A percentile compares a stretch with the other conserved stretches of the same genome.
These are phyloP conservation scores for Capillidium heterosporum DNA, from an alignment of 371 early-diverging fungal species.

Conservation along the genomic window DNA sequence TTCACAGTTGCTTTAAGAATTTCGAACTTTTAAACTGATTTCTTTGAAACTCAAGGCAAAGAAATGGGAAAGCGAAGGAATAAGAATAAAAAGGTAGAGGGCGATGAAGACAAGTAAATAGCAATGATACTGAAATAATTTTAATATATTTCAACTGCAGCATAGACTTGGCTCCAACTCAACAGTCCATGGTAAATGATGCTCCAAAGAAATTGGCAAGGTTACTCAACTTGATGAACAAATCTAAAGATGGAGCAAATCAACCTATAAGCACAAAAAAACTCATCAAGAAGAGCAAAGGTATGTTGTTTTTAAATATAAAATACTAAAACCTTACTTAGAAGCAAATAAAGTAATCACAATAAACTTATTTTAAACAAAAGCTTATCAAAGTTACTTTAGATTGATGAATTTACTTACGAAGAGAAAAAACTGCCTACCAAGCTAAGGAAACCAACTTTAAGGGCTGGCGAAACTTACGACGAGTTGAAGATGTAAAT, in stretches of 20 bases:
- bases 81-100: too few relatives aligned
- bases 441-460: background rate
- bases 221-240: background rate
- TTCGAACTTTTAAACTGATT: too few relatives aligned
- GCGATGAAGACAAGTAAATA: too few relatives aligned
- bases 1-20: too few relatives aligned
- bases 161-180: background rate
- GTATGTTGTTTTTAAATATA: background rate
- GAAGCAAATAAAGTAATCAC: too few relatives aligned
- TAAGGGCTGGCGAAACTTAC: too few relatives aligned
- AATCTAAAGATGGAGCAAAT: background rate
- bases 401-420: background rate
- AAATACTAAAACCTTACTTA: background rate
- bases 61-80: too few relatives aligned
- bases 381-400: background rate
- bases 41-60: too few relatives aligned
- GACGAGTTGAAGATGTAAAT: too few relatives aligned
- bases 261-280: background rate
- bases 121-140: background rate
- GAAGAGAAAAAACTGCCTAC: background rate
- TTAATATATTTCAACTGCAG: background rate
- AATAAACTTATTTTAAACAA: background rate
- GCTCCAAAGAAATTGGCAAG: background rate
- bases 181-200: background rate
- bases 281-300: background rate